Evolutionary conservation across 2,329 filamentous ascomycete genomes (phyloP).

Genomic region (Arthrinium puccinioides): DNA sequence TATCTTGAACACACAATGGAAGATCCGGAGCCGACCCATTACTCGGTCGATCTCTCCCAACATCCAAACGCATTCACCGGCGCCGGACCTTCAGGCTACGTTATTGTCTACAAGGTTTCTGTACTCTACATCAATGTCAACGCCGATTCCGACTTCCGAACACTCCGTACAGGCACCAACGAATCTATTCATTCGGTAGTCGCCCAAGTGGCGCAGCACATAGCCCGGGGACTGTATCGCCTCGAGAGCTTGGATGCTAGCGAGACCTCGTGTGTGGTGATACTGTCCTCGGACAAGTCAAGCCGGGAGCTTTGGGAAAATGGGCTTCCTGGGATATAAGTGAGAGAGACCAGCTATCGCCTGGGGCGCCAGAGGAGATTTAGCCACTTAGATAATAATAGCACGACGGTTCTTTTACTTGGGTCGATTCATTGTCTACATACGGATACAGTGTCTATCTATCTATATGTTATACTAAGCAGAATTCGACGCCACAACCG

Average conservation of each 20-base stretch:
- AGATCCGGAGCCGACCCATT: background rate
- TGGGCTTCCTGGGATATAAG: too few species aligned
- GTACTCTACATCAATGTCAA: constrained; percentile 1
- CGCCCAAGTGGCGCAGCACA: constrained; percentile 4
- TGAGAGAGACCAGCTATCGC: too few species aligned
- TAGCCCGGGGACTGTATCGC: constrained; percentile 6
- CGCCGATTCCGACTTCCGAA: constrained; percentile 1
- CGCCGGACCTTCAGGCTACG: background rate
- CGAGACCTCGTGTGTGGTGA: constrained; percentile 5
- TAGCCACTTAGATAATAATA: too few species aligned
- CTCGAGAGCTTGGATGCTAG: constrained; percentile 4
- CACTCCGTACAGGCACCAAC: constrained; percentile 2
- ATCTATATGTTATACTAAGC: too few species aligned
- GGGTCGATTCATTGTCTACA: too few species aligned
- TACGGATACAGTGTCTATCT: too few species aligned
- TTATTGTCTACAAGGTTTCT: background rate
- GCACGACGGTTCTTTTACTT: too few species aligned
- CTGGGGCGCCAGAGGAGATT: too few species aligned
- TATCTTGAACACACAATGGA: background rate
- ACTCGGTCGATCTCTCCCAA: background rate
- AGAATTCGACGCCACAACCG: too few species aligned
- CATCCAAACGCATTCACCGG: background rate
- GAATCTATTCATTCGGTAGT: constrained; percentile 1
- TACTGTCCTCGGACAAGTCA: too few species aligned
- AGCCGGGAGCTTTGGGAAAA: too few species aligned